phyloP scores from a whole-genome alignment of 306 rosid genomes.

The Quercus bicolor region DNA sequence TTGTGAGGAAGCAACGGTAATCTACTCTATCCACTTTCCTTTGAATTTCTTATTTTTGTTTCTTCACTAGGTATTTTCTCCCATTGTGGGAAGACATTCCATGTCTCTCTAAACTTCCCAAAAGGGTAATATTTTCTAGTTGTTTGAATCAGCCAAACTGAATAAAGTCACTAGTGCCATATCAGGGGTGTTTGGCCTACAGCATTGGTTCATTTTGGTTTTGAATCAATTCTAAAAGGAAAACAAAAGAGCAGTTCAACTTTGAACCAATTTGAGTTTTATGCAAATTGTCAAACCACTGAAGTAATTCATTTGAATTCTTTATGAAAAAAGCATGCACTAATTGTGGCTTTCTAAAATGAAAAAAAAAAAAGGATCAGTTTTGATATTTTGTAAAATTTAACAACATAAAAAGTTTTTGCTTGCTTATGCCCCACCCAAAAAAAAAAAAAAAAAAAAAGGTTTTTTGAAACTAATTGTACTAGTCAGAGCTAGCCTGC shows the following conservation, averaged over 20 bases:
- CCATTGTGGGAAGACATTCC: neutral
- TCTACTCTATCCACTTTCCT: conserved; percentile 8
- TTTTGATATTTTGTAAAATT: neutral
- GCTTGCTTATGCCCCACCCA: too few relatives aligned
- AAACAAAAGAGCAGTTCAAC: neutral
- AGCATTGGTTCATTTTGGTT: neutral
- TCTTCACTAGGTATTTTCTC: neutral
- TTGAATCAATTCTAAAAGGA: neutral
- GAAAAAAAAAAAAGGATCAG: neutral
- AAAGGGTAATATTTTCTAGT: neutral
- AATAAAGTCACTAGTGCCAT: neutral
- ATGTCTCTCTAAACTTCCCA: neutral
- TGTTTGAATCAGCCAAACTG: neutral
- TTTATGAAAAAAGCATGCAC: neutral
- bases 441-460: too few relatives aligned
- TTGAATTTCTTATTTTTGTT: neutral
- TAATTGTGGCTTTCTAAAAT: neutral
- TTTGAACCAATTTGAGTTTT: neutral
- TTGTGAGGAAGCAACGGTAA: conserved; percentile 71
- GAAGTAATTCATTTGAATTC: neutral
- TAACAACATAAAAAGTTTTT: neutral
- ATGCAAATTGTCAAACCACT: neutral
- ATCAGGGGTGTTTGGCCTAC: neutral
- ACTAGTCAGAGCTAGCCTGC: neutral
- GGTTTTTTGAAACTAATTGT: too few relatives aligned